These are phyloP conservation scores for Fusarium staphyleae DNA, from an alignment of 2,329 filamentous ascomycete genomes.

Conservation along the genomic window DNA sequence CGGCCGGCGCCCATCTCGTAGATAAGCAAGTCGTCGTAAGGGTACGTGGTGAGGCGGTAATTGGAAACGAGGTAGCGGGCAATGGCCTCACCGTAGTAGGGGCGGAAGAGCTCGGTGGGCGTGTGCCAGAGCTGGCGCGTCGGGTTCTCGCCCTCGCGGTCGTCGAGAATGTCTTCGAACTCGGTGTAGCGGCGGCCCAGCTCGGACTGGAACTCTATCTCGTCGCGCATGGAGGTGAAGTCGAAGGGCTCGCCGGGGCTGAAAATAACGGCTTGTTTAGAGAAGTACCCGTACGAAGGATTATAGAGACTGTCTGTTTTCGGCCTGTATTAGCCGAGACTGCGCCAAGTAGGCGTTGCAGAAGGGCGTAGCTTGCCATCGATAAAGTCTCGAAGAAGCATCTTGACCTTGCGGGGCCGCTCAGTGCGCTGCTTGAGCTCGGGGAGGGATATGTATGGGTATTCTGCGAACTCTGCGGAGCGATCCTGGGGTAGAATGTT, in stretches of 20 bases:
- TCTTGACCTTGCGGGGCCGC: slow-evolving; percentile 88
- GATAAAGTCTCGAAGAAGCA: slow-evolving; percentile 97
- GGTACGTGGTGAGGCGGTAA: slow-evolving; percentile 92
- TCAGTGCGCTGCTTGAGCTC: slow-evolving; percentile 76
- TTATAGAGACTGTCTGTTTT: slow-evolving; percentile 87
- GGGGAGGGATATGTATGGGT: slow-evolving; percentile 84
- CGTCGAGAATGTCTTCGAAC: slow-evolving; percentile 89
- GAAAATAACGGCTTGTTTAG: slow-evolving; percentile 96
- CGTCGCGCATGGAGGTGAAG: slow-evolving; percentile 82
- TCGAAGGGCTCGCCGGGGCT: slow-evolving; percentile 89
- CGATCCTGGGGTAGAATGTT: slow-evolving; percentile 79
- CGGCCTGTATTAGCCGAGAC: slow-evolving; percentile 30
- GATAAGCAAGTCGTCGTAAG: slow-evolving; percentile 95
- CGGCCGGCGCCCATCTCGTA: slow-evolving; percentile 99
- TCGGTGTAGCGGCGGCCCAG: slow-evolving; percentile 82
- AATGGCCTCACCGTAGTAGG: slow-evolving; percentile 96
- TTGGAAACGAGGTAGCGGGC: slow-evolving; percentile 96
- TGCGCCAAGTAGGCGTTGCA: background rate
- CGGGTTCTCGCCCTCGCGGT: slow-evolving; percentile 67
- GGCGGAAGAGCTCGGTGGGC: slow-evolving; percentile 94
- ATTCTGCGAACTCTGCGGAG: slow-evolving; percentile 79
- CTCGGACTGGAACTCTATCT: slow-evolving; percentile 80
- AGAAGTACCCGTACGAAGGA: slow-evolving; percentile 93
- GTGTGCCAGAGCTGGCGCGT: slow-evolving; percentile 97
- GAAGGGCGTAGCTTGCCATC: slow-evolving; percentile 67